Evolutionary conservation across 257 asterid species (phyloP).

Genomic region (Ilex aquifolium): DNA sequence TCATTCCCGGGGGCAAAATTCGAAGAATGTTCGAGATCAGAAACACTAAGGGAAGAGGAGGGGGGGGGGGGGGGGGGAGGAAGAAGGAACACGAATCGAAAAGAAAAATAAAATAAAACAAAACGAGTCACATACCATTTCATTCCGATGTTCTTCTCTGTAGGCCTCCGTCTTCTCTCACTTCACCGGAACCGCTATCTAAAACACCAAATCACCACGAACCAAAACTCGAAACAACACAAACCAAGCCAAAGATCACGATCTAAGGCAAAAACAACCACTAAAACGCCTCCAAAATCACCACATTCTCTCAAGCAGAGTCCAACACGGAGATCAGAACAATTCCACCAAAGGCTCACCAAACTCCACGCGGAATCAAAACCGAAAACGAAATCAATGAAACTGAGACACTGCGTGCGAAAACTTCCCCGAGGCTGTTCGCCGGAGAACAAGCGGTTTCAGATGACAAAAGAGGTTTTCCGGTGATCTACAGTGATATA

Average conservation of each 20-base stretch:
- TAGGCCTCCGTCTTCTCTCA: slow-evolving; percentile 1
- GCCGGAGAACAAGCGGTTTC: not conserved
- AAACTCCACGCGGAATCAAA: not conserved
- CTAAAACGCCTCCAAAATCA: not conserved
- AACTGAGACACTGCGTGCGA: not conserved
- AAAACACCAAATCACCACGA: not conserved
- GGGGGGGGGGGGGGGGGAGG: too few species aligned
- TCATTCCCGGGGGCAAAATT: not conserved
- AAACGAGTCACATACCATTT: not conserved
- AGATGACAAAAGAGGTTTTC: too few species aligned
- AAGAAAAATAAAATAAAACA: not conserved
- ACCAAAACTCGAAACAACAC: not conserved
- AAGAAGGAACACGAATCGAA: too few species aligned
- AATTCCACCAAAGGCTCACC: not conserved
- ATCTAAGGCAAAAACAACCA: not conserved
- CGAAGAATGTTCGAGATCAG: not conserved
- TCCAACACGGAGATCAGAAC: not conserved
- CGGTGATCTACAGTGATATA: too few species aligned
- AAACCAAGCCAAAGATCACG: not conserved
- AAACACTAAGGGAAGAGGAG: not conserved
- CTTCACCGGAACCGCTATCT: not conserved
- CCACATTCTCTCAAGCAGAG: not conserved
- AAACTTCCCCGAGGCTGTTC: not conserved
- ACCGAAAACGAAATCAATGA: not conserved
- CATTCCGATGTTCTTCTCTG: not conserved